Conservation (phyloP, 2,329 filamentous ascomycete genomes). For the Daldinia sp. region DNA sequence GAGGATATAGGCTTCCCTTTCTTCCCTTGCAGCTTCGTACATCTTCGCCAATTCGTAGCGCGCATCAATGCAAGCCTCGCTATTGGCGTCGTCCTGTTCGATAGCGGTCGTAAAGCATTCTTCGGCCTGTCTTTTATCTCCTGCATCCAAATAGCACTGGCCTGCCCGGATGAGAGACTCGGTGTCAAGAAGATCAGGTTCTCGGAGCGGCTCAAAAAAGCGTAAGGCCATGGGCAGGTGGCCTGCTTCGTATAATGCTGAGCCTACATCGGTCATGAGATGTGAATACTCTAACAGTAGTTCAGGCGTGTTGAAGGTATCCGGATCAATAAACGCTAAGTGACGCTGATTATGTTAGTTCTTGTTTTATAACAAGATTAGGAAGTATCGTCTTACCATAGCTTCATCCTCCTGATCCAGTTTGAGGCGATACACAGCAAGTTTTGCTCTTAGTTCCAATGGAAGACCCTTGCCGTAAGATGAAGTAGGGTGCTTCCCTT, state of each 20-base stretch:
- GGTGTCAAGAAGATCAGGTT: constrained; percentile 64
- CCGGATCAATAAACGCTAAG: constrained; percentile 76
- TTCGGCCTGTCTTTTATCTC: constrained; percentile 76
- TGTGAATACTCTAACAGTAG: constrained; percentile 76
- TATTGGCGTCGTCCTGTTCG: constrained; percentile 74
- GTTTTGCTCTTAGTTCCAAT: constrained; percentile 82
- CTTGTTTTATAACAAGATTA: constrained; percentile 27
- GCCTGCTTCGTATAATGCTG: constrained; percentile 59
- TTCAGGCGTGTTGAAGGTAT: constrained; percentile 63
- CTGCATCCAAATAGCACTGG: constrained; percentile 75
- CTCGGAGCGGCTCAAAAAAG: constrained; percentile 66
- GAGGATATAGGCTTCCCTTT: constrained; percentile 80
- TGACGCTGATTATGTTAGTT: constrained; percentile 66
- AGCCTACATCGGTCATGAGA: constrained; percentile 77
- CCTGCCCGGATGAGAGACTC: constrained; percentile 68
- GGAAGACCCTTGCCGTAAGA: constrained; percentile 81
- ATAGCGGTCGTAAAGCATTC: constrained; percentile 81
- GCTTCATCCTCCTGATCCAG: constrained; percentile 78
- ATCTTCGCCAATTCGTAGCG: constrained; percentile 84
- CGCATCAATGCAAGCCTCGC: constrained; percentile 71
- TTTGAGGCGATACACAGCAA: constrained; percentile 85
- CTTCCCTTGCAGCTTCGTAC: constrained; percentile 80
- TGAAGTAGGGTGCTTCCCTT: constrained; percentile 63
- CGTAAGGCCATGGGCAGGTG: constrained; percentile 60
- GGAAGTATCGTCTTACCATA: constrained; percentile 64